A percentile compares a stretch with the other conserved stretches of the same genome.
Evolutionary conservation across 768 basidiomycete species (phyloP).

Genomic region (Boletus sensibilis): DNA sequence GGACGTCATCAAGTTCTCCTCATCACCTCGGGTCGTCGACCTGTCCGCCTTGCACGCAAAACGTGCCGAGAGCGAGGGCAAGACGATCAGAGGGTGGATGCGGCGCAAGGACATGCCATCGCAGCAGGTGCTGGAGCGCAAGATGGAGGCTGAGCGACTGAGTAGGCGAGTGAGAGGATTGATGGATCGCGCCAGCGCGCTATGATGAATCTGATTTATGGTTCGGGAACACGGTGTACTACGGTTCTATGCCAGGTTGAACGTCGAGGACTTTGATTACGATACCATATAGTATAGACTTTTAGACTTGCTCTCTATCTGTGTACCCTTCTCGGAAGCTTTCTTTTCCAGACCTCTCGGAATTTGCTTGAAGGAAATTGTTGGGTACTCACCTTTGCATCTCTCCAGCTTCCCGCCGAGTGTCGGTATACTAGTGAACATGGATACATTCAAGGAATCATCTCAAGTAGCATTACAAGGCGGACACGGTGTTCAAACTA

Average conservation of each 20-base stretch:
- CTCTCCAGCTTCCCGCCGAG: too few relatives aligned
- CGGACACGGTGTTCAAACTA: too few relatives aligned
- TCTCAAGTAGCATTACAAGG: too few relatives aligned
- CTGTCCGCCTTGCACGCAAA: constrained; percentile 60
- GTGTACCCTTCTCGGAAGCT: neutral
- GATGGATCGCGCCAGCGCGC: constrained; percentile 56
- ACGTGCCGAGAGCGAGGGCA: constrained; percentile 46
- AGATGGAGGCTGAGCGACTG: constrained; percentile 71
- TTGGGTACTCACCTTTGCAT: too few relatives aligned
- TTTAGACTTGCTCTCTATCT: neutral
- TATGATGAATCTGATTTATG: neutral
- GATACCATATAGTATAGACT: neutral
- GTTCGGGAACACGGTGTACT: neutral
- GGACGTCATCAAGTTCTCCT: constrained; percentile 85
- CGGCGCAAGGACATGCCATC: constrained; percentile 79
- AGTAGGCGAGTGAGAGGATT: constrained; percentile 68
- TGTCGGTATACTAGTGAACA: too few relatives aligned
- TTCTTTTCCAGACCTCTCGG: too few relatives aligned
- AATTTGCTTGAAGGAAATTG: too few relatives aligned
- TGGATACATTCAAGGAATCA: too few relatives aligned
- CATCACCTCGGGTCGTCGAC: constrained; percentile 83
- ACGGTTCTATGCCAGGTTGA: neutral
- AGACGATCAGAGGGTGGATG: constrained; percentile 62
- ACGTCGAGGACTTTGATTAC: neutral
- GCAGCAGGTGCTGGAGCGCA: constrained; percentile 75